phyloP scores from a whole-genome alignment of 495 filamentous ascomycete species.

The Chlorociboria aeruginascens region DNA sequence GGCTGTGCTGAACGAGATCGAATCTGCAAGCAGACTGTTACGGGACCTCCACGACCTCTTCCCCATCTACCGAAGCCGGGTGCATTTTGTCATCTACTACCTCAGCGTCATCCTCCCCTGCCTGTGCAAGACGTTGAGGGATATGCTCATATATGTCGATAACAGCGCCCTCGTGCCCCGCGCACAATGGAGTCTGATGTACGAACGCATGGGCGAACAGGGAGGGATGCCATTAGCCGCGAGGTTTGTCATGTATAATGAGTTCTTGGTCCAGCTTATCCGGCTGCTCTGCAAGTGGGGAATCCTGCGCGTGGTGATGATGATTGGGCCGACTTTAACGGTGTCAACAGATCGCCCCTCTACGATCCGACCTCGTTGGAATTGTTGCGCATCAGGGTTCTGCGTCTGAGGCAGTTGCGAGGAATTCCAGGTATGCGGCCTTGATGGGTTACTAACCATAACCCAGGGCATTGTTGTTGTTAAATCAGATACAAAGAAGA shows the following conservation, averaged over 20 bases:
- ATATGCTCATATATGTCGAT: conserved; percentile 38
- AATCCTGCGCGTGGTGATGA: conserved; percentile 8
- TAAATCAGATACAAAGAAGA: background rate
- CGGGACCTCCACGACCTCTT: conserved; percentile 38
- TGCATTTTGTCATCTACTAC: conserved; percentile 36
- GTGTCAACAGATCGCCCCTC: conserved; percentile 30
- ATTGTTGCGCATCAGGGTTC: conserved; percentile 29
- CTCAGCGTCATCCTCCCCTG: conserved; percentile 40
- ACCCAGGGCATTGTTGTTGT: too few relatives aligned
- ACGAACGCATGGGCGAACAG: conserved; percentile 25
- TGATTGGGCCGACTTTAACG: conserved; percentile 9
- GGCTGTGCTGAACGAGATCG: conserved; percentile 13
- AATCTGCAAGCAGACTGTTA: conserved; percentile 28
- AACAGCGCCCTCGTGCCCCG: conserved; percentile 32
- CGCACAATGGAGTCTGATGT: conserved; percentile 38
- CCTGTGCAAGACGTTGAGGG: conserved; percentile 32
- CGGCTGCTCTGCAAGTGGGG: conserved; percentile 28
- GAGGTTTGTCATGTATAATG: conserved; percentile 39
- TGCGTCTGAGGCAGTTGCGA: conserved; percentile 27
- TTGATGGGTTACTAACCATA: background rate
- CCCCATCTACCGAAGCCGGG: conserved; percentile 33
- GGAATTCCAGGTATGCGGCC: conserved; percentile 17
- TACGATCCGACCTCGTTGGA: conserved; percentile 42
- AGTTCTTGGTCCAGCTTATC: conserved; percentile 34
- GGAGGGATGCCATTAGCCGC: conserved; percentile 36